Base-by-base conservation (phyloP, 108 stramenopile genomes). In the Conticribra weissflogii region DNA sequence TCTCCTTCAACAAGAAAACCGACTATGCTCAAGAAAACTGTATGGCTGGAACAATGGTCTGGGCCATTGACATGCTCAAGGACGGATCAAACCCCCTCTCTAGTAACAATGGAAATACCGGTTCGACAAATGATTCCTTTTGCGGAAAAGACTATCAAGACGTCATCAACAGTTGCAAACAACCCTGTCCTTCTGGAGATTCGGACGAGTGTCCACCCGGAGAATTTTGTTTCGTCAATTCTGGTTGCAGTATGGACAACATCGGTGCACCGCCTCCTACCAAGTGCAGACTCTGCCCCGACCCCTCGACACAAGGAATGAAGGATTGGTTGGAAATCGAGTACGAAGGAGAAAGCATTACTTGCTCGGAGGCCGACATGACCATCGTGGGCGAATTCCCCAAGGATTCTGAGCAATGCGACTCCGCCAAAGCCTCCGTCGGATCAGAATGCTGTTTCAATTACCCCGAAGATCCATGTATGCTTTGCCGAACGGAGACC, bases 31-130 rank as follows among this genome's bases (percentile, higher is more conserved):
- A 71, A 18, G 71, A 76, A 7, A 64, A 66, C 33, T 81, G 80
- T 34, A 59, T 81, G 31, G 23, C n/a, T 22, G 80, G 80, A 47
- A 33, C 60, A 33, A 81, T 81, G 80, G 63, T 76, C 36, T 81
- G 80, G 80, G 74, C 80, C 0, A 66, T 76, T 30, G 80, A 81
- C 59, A 81, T 81, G 80, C 58, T 78, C 12, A 78, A 78, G 54
- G 58, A 78, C 53, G 68, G 62, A 21, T 66, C 70, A 14, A 78
- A 78, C 31, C 77, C 77, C 53, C 69, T 71, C 59, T 78, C 77
- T 28, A 78, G 77, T 33, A 78, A 71, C 46, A 78, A 64, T 28
- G 77, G 77, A 17, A 78, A 78, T 31, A 51, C 77, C 0, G 69
- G 71, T 51, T 59, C 77, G 21, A 71, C 77, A 3, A 70, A 78